These are phyloP conservation scores for Porphyrellus cyaneotinctus DNA, from an alignment of 768 basidiomycete genomes.

Conservation along the genomic window DNA sequence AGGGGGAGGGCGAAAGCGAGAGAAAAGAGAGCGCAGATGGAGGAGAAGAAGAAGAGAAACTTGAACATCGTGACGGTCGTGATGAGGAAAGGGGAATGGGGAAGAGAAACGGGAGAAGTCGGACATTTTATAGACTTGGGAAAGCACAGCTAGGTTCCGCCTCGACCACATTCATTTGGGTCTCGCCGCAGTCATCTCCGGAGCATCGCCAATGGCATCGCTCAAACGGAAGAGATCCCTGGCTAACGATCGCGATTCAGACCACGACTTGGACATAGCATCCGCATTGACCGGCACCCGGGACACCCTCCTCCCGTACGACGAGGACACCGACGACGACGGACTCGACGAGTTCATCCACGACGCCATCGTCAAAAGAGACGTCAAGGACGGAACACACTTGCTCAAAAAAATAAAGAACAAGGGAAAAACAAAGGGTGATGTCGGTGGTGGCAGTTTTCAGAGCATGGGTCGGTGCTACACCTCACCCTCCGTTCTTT, in stretches of 20 bases:
- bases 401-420: conserved; percentile 75
- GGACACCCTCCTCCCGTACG: background rate
- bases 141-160: conserved; percentile 1
- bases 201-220: conserved; percentile 25
- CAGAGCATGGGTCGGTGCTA: conserved; percentile 83
- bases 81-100: conserved; percentile 1
- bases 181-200: conserved; percentile 8
- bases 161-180: no score
- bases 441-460: conserved; percentile 90
- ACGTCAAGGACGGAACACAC: conserved; percentile 72
- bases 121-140: conserved; percentile 12
- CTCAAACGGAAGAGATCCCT: conserved; percentile 31
- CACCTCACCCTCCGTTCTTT: background rate
- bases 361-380: conserved; percentile 64
- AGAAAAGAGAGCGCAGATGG: conserved; percentile 23
- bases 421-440: conserved; percentile 67
- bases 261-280: conserved; percentile 68
- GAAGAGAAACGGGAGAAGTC: background rate
- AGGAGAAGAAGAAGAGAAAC: conserved; percentile 11
- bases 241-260: conserved; percentile 44
- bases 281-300: conserved; percentile 43
- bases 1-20: conserved; percentile 32
- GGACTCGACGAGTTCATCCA: conserved; percentile 64
- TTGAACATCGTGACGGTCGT: conserved; percentile 21
- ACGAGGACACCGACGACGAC: conserved; percentile 37